A percentile compares a stretch with the other conserved stretches of the same genome.
Evolutionary conservation across 139 green algal species (phyloP).

Genomic region (Chlorella sorokiniana): DNA sequence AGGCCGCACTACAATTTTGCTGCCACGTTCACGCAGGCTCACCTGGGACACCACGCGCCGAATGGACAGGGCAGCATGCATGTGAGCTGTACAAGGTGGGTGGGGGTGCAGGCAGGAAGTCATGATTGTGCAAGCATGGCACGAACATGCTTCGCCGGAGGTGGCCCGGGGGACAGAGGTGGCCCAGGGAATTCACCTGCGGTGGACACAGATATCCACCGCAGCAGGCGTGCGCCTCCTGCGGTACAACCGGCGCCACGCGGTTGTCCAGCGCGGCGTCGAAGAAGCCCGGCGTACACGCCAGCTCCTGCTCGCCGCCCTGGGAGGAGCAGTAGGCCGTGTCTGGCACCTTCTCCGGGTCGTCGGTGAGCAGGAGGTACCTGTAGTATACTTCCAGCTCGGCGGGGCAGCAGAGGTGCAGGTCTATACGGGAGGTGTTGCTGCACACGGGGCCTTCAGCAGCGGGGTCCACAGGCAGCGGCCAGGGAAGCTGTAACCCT

Average conservation of each 20-base stretch:
- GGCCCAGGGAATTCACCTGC: too few species aligned
- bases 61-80: conserved; percentile 61
- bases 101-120: too few species aligned
- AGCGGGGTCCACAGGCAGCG: conserved; percentile 29
- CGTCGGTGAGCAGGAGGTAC: conserved; percentile 57
- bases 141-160: too few species aligned
- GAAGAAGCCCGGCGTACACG: conserved; percentile 57
- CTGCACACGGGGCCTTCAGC: conserved; percentile 42
- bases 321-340: conserved; percentile 36
- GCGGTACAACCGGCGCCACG: not conserved
- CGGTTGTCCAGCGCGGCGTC: conserved; percentile 20
- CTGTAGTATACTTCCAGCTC: conserved; percentile 51
- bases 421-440: conserved; percentile 38
- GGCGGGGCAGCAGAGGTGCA: conserved; percentile 41
- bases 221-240: conserved; percentile 47
- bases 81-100: conserved; percentile 36
- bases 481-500: conserved; percentile 34
- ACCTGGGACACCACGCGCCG: conserved; percentile 50
- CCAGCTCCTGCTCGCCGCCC: not conserved
- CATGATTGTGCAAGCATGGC: too few species aligned
- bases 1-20: too few species aligned
- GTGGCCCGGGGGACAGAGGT: too few species aligned
- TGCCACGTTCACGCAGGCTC: too few species aligned
- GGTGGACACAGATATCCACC: conserved; percentile 62
- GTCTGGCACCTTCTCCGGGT: conserved; percentile 57